phyloP scores from a whole-genome alignment of 2,329 filamentous ascomycete species.

The Zarea fungicola region DNA sequence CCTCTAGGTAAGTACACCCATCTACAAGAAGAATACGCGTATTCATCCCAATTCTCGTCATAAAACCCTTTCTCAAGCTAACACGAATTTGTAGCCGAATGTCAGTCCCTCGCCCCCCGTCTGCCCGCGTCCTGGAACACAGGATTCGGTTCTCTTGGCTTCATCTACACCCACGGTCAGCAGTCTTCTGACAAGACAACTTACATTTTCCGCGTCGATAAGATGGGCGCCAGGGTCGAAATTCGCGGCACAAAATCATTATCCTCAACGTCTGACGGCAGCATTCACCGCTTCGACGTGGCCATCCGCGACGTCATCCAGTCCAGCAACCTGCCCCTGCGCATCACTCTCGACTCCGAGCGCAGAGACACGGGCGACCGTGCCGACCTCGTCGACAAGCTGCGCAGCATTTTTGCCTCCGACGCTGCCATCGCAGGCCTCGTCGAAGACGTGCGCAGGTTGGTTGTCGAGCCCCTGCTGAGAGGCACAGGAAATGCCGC shows the following conservation, averaged over 20 bases:
- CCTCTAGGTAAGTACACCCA: constrained; percentile 51
- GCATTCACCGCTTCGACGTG: constrained; percentile 72
- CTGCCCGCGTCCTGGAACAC: constrained; percentile 79
- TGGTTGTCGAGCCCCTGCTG: constrained; percentile 78
- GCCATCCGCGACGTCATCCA: constrained; percentile 67
- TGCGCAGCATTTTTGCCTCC: constrained; percentile 68
- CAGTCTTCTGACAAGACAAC: constrained; percentile 61
- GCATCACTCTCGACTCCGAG: constrained; percentile 44
- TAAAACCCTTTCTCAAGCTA: background rate
- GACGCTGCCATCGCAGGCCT: constrained; percentile 62
- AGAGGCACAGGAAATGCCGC: too few relatives aligned
- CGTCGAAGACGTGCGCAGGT: constrained; percentile 65
- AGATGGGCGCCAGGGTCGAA: constrained; percentile 78
- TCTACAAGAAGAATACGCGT: background rate
- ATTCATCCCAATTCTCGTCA: background rate
- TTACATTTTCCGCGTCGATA: constrained; percentile 70
- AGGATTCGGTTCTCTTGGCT: constrained; percentile 64
- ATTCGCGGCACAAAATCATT: constrained; percentile 71
- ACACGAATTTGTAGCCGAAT: constrained; percentile 31
- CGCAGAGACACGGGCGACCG: constrained; percentile 33
- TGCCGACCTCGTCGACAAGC: constrained; percentile 39
- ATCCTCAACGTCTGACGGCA: constrained; percentile 70
- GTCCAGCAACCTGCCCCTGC: constrained; percentile 48
- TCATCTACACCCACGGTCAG: constrained; percentile 81
- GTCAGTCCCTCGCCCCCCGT: constrained; percentile 52